phyloP scores from a whole-genome alignment of 805 yeast genomes.

The Clavispora carvajalis region DNA sequence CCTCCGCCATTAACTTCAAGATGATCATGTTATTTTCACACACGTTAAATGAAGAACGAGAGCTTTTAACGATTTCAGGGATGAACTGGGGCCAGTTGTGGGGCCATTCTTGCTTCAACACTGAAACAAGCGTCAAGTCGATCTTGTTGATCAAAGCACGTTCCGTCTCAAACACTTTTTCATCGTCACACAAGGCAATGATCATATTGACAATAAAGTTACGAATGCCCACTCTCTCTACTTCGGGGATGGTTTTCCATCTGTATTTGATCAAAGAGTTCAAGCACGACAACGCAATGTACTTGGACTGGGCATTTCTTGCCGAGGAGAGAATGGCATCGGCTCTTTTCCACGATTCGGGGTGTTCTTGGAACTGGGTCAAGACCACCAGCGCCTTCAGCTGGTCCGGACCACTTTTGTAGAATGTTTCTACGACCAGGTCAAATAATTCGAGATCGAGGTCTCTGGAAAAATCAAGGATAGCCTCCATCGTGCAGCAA shows the following conservation, averaged over 20 bases:
- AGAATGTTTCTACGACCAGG: constrained; percentile 79
- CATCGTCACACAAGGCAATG: constrained; percentile 83
- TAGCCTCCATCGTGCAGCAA: constrained; percentile 59
- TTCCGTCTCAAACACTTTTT: constrained; percentile 60
- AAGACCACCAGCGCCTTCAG: constrained; percentile 66
- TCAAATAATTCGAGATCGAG: constrained; percentile 78
- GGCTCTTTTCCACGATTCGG: constrained; percentile 93
- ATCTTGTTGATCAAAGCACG: constrained; percentile 86
- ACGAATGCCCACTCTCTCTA: constrained; percentile 87
- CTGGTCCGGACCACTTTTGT: constrained; percentile 62
- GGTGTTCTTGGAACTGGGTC: constrained; percentile 84
- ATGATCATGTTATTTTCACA: constrained; percentile 98
- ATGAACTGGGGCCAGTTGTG: constrained; percentile 96
- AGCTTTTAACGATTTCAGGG: constrained; percentile 84
- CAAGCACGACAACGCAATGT: constrained; percentile 83
- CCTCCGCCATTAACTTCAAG: constrained; percentile 83
- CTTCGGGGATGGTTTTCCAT: constrained; percentile 89
- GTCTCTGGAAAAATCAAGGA: constrained; percentile 82
- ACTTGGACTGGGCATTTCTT: constrained; percentile 80
- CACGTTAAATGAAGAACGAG: constrained; percentile 81
- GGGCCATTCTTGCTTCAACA: constrained; percentile 98
- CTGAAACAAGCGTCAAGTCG: constrained; percentile 88
- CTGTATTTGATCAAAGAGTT: constrained; percentile 86
- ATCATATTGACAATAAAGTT: constrained; percentile 93
- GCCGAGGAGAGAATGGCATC: constrained; percentile 82